These are phyloP conservation scores for Silybum marianum DNA, from an alignment of 129 eudicot species.

Conservation along the genomic window DNA sequence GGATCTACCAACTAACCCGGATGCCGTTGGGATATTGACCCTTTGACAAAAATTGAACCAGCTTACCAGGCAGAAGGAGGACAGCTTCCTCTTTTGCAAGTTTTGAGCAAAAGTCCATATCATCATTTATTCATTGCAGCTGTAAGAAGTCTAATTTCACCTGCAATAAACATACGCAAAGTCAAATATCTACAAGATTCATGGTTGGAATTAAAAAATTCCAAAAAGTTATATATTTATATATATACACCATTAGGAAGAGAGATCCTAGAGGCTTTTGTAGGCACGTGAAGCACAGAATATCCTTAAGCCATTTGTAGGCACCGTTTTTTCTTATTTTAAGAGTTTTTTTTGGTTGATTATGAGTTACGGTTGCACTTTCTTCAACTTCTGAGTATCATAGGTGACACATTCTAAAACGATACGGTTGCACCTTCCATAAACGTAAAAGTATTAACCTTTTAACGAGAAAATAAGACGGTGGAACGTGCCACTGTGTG, in stretches of 20 bases:
- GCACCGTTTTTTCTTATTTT: too few relatives aligned
- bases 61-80: slow-evolving; percentile 65
- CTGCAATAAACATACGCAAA: slow-evolving; percentile 31
- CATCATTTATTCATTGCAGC: slow-evolving; percentile 52
- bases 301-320: slow-evolving; percentile 44
- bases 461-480: too few relatives aligned
- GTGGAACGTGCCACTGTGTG: too few relatives aligned
- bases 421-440: too few relatives aligned
- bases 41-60: neutral
- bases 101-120: slow-evolving; percentile 66
- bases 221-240: neutral
- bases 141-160: slow-evolving; percentile 53
- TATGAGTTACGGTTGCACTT: too few relatives aligned
- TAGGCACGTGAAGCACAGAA: slow-evolving; percentile 50
- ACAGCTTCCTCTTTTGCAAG: slow-evolving; percentile 78
- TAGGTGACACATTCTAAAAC: too few relatives aligned
- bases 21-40: neutral
- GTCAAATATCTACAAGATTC: neutral
- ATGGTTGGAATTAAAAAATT: neutral
- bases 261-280: slow-evolving; percentile 61
- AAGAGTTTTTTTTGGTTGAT: too few relatives aligned
- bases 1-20: neutral
- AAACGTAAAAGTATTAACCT: too few relatives aligned
- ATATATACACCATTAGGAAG: slow-evolving; percentile 45
- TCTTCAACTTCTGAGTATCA: too few relatives aligned